phyloP scores from a whole-genome alignment of 805 yeast genomes.

The Lachancea sp. region DNA sequence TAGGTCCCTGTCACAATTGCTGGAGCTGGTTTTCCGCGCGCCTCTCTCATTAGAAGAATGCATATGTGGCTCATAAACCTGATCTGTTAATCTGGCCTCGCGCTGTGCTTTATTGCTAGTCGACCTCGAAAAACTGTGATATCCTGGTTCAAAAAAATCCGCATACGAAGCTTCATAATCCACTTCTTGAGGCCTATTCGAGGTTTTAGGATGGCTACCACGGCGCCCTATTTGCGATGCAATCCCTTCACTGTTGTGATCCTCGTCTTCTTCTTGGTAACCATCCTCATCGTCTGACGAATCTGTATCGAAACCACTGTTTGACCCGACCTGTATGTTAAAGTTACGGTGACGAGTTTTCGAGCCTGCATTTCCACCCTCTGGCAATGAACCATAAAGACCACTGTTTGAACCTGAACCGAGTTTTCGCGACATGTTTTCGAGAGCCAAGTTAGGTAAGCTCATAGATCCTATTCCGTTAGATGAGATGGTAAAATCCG shows the following conservation, averaged over 20 bases:
- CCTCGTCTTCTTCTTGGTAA: constrained; percentile 18
- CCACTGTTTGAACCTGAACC: not conserved
- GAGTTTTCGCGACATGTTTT: constrained; percentile 9
- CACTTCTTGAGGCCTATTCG: not conserved
- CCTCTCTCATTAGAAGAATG: not conserved
- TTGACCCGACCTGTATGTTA: constrained; percentile 15
- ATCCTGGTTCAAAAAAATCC: not conserved
- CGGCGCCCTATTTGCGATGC: constrained; percentile 1
- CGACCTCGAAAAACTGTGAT: not conserved
- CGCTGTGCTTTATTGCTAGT: not conserved
- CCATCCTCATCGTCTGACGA: constrained; percentile 19
- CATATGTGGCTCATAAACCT: not conserved
- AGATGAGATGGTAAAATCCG: not conserved
- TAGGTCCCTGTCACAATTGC: constrained; percentile 10
- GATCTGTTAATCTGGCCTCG: not conserved
- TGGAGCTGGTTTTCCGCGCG: not conserved
- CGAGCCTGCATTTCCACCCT: not conserved
- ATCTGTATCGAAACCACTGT: constrained; percentile 12
- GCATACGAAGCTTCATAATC: not conserved
- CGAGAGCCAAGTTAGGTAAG: constrained; percentile 20
- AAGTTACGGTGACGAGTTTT: constrained; percentile 11
- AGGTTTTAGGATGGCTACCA: not conserved
- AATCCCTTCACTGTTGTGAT: constrained; percentile 16
- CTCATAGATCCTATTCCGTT: constrained; percentile 12
- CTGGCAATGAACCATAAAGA: not conserved